Base-by-base conservation (phyloP, 139 green algal species). In the Chloropicon primus region DNA sequence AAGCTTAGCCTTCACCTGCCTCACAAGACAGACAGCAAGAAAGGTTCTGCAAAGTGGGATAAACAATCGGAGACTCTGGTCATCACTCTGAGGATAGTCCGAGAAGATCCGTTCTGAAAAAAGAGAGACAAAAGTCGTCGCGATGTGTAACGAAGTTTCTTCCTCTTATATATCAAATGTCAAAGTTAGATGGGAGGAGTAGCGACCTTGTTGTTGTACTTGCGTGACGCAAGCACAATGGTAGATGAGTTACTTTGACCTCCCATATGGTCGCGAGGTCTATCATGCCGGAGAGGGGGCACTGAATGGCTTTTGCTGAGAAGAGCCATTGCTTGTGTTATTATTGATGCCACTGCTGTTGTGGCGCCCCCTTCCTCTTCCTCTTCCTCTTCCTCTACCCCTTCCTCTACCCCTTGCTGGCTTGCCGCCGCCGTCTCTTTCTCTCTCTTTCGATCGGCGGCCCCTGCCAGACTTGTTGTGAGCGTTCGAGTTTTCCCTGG, bases 21-120 rank as follows among this genome's bases (percentile, higher is more conserved):
- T 22, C 84, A 89, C 28, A 84, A 86, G 28, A 84, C 89, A 27
- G 74, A 89, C 29, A 78, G 84, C 1, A 81, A 88, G 21, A 77
- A 82, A 10, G 86, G 87, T 2, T 87, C 82, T 24, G 88, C 88
- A 10, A 85, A 89, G 54, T 92, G 85, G 85, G 80, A 91, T 73
- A 28, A 54, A 0, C 41, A 71, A 1, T 85, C 80, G 24, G 41
- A 81, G 25, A 29, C 77, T 62, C 76, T 86, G 23, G 53, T 24
- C 25, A 53, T 86, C 1, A 80, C 54, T 2, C 73, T 84, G 73
- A 76, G 75, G 24, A 82, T 85, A 28, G 75, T 82, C 25, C 41
- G 71, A 28, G 74, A 82, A 29, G 79, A 82, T 17, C 41, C 41
- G 41, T 54, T 74, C 25, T 74, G 71, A 80, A 72, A 62, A n/a